Evolutionary conservation across 495 filamentous ascomycete species (phyloP).

Genomic region (Penicillium antarcticum): DNA sequence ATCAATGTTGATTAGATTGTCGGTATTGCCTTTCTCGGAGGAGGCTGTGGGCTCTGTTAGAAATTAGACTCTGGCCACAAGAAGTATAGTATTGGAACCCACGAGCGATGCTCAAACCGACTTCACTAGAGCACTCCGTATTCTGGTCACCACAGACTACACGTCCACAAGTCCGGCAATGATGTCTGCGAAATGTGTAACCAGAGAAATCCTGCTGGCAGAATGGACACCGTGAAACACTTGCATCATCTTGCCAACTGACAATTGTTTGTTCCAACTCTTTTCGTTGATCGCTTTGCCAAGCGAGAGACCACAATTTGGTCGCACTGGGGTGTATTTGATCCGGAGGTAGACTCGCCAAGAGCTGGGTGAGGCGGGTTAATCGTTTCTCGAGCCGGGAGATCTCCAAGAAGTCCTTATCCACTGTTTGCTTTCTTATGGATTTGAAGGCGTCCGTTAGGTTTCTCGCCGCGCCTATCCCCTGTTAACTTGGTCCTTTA

Average conservation of each 20-base stretch:
- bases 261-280: conserved; percentile 86
- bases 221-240: conserved; percentile 79
- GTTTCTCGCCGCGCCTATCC: conserved; percentile 56
- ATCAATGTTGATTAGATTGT: conserved; percentile 64
- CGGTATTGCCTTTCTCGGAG: conserved; percentile 56
- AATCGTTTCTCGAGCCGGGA: conserved; percentile 86
- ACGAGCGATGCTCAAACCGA: conserved; percentile 77
- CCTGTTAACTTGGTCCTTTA: conserved; percentile 11
- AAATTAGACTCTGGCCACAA: background rate
- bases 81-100: conserved; percentile 27
- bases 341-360: conserved; percentile 67
- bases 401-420: conserved; percentile 79
- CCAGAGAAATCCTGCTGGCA: conserved; percentile 91
- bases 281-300: conserved; percentile 67
- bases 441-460: conserved; percentile 66
- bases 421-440: conserved; percentile 71
- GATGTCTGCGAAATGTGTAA: conserved; percentile 87
- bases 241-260: conserved; percentile 89
- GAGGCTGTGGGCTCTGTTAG: conserved; percentile 39
- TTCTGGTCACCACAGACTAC: conserved; percentile 86
- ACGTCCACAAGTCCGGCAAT: conserved; percentile 88
- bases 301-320: conserved; percentile 56
- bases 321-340: conserved; percentile 44
- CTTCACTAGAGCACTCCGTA: conserved; percentile 81
- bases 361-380: conserved; percentile 81